Base-by-base conservation (phyloP, 202 grass and related monocot genomes). In the Panicum virgatum region DNA sequence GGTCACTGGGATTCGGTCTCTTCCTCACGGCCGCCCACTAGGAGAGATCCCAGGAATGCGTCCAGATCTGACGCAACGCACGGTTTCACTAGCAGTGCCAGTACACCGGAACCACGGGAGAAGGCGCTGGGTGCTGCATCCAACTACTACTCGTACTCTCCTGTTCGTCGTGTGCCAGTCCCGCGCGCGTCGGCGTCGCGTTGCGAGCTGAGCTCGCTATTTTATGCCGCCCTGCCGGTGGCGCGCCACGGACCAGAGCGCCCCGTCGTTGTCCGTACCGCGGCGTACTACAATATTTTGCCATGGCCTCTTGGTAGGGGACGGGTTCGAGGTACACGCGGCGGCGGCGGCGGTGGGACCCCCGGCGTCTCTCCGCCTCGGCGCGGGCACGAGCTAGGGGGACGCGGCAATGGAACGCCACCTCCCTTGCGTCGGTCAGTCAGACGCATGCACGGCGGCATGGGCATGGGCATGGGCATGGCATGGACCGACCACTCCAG, bases 351-450 rank as follows among this genome's bases (percentile, higher is more conserved):
- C 2, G 10, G 8, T 10, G 42, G 59, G 43, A 32, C 44, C 53
- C 56, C 20, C 37, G 13, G 23, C 36, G 54, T 7, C 65, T 1
- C 32, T 34, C 5, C 8, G 2, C 61, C 42, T 40, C 7, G 64
- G 75, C 16, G 77, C 16, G 77, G 51, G 42, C 52, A 22, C 50
- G 68, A 67, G n/a, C n/a, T n/a, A n/a, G 42, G 8, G 26, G 58
- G 45, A 80, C 56, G 56, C 57, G 72, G 77, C 56, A 60, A 85
- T 89, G 68, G 75, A 79, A 72, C 53, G 80, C 67, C 74, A 57
- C n/a, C 81, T 20, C 22, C 68, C 32, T 29, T 38, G 39, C 25
- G 74, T 62, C 74, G 3, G 12, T 48, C 46, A 14, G 50, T 20
- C 50, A n/a, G 78, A 69, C n/a, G 51, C 63, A 10, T 56, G 69